Percentiles rank a stretch among this genome's conserved stretches.
These are phyloP conservation scores for Claviceps digitariae DNA, from an alignment of 2,329 filamentous ascomycete genomes.

Conservation along the genomic window DNA sequence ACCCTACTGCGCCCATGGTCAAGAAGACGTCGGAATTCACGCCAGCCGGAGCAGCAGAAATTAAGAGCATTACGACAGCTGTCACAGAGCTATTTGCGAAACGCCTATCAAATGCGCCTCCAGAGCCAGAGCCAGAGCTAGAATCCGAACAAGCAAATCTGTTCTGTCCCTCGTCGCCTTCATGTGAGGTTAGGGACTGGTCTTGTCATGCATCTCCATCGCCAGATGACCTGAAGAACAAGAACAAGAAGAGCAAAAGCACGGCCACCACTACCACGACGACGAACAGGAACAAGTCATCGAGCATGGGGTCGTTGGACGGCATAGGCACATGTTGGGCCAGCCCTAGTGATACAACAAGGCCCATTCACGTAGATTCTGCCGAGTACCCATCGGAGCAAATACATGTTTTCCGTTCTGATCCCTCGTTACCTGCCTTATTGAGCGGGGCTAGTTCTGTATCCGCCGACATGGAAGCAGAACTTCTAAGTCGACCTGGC, in stretches of 20 bases:
- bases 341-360: constrained; percentile 39
- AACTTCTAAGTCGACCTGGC: constrained; percentile 23
- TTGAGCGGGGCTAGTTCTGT: constrained; percentile 52
- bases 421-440: constrained; percentile 49
- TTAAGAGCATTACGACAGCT: background rate
- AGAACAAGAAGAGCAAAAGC: no score
- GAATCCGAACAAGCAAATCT: constrained; percentile 12
- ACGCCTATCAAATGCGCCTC: background rate
- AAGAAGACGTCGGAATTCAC: background rate
- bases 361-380: constrained; percentile 30
- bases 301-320: constrained; percentile 38
- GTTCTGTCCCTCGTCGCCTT: constrained; percentile 33
- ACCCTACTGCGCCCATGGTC: background rate
- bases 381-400: constrained; percentile 30
- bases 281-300: constrained; percentile 25
- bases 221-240: constrained; percentile 23
- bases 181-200: constrained; percentile 18
- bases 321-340: constrained; percentile 37
- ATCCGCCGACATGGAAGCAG: constrained; percentile 48
- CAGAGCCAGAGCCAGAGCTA: constrained; percentile 9
- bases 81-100: background rate
- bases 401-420: constrained; percentile 43
- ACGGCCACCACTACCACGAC: no score
- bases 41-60: background rate
- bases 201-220: constrained; percentile 18